Evolutionary conservation across 805 yeast genomes (phyloP).

Genomic region (Pichia nakasei): DNA sequence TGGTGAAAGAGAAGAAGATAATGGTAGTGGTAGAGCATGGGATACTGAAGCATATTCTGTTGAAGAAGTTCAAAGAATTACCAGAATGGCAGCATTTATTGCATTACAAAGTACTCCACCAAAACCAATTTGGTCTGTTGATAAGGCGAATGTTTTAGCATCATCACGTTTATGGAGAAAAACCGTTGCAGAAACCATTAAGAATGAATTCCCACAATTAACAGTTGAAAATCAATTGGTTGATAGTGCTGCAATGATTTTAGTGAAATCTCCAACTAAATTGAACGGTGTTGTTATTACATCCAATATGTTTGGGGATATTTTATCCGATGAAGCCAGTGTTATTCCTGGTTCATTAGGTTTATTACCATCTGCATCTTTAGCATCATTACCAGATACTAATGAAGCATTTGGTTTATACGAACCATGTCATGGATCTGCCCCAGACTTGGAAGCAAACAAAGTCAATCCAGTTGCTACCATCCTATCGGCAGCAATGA

Average conservation of each 20-base stretch:
- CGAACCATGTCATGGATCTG: constrained; percentile 98
- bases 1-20: constrained; percentile 92
- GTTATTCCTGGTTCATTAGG: constrained; percentile 98
- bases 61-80: constrained; percentile 87
- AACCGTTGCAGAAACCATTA: constrained; percentile 78
- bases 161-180: constrained; percentile 94
- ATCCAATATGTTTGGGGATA: constrained; percentile 96
- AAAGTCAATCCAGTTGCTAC: constrained; percentile 95
- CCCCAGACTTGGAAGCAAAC: constrained; percentile 83
- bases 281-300: constrained; percentile 91
- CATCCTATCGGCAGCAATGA: constrained; percentile 92
- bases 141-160: constrained; percentile 96
- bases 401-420: constrained; percentile 92
- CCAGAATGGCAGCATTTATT: constrained; percentile 96
- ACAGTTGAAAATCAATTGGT: constrained; percentile 87
- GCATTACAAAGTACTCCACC: constrained; percentile 94
- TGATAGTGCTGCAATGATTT: constrained; percentile 98
- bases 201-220: constrained; percentile 84
- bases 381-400: constrained; percentile 94
- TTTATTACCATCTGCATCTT: constrained; percentile 88
- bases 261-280: constrained; percentile 83
- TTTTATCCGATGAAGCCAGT: constrained; percentile 94
- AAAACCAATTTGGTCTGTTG: constrained; percentile 89
- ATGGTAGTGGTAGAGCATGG: constrained; percentile 77
- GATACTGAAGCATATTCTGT: constrained; percentile 92